Conservation (phyloP, 176 grass and related monocot species). For the Musa itinerans region DNA sequence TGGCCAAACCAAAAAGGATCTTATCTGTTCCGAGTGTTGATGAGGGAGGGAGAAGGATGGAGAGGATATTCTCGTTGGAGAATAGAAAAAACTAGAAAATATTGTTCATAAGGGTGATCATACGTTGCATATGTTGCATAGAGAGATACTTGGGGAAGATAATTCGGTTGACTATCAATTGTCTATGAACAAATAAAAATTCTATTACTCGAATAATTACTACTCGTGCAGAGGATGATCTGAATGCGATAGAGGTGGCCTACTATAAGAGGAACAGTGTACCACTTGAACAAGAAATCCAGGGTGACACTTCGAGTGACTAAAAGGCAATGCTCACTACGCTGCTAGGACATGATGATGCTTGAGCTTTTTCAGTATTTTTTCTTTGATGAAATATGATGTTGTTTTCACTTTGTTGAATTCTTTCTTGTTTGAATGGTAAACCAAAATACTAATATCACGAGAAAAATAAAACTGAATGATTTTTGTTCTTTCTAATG, state of each 20-base stretch:
- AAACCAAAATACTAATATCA: too few relatives aligned
- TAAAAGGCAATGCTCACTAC: conserved; percentile 64
- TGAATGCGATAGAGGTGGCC: conserved; percentile 63
- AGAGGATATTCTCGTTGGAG: too few relatives aligned
- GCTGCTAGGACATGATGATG: conserved; percentile 46
- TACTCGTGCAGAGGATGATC: conserved; percentile 60
- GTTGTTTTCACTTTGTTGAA: too few relatives aligned
- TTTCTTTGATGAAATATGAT: background rate
- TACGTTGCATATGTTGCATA: conserved; percentile 59
- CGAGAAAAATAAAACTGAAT: too few relatives aligned
- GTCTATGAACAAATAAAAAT: conserved; percentile 65
- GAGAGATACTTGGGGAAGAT: conserved; percentile 80
- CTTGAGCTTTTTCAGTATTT: background rate
- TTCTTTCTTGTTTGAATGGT: too few relatives aligned
- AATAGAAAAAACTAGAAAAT: too few relatives aligned
- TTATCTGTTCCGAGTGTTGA: too few relatives aligned
- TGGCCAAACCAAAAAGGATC: background rate
- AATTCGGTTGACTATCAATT: conserved; percentile 44
- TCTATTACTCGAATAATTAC: conserved; percentile 62
- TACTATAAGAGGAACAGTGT: conserved; percentile 78
- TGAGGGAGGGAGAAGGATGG: too few relatives aligned
- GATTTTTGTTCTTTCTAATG: too few relatives aligned
- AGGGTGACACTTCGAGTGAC: conserved; percentile 62
- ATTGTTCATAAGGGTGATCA: conserved; percentile 33
- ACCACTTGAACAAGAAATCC: conserved; percentile 46